Conservation (phyloP, 2,329 filamentous ascomycete genomes). For the Fusarium palustre region DNA sequence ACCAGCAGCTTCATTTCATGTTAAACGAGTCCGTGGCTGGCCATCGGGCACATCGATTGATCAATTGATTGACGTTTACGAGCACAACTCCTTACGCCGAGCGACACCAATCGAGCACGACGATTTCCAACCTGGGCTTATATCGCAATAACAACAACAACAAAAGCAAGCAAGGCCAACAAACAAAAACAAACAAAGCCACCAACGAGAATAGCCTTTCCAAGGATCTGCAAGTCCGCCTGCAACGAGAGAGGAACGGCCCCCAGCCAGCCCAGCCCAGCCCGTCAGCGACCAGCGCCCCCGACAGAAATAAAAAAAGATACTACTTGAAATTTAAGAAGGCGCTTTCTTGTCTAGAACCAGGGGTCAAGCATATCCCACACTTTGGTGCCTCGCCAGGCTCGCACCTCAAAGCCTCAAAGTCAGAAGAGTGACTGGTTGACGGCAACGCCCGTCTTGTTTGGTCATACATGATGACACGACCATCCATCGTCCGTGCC, state of each 20-base stretch:
- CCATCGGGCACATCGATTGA: conserved; percentile 32
- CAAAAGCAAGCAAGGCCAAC: conserved; percentile 12
- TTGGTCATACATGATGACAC: conserved; percentile 62
- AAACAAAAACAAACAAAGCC: conserved; percentile 13
- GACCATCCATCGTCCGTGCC: conserved; percentile 70
- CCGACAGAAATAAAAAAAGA: conserved; percentile 14
- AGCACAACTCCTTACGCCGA: conserved; percentile 15
- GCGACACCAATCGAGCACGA: conserved; percentile 23
- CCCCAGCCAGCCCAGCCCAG: conserved; percentile 29
- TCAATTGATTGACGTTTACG: conserved; percentile 12
- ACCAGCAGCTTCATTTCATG: conserved; percentile 27
- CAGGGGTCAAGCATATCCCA: conserved; percentile 34
- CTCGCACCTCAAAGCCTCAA: conserved; percentile 32
- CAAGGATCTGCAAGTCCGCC: conserved; percentile 22
- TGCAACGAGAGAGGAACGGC: conserved; percentile 19
- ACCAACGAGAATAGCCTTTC: conserved; percentile 22
- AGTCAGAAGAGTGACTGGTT: conserved; percentile 34
- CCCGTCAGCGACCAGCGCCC: conserved; percentile 24
- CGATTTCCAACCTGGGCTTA: conserved; percentile 15
- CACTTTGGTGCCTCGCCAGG: conserved; percentile 26
- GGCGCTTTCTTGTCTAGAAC: conserved; percentile 24
- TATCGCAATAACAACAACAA: conserved; percentile 7
- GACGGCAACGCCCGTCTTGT: conserved; percentile 34
- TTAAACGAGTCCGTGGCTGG: conserved; percentile 43
- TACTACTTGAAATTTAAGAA: conserved; percentile 6